Base-by-base conservation (phyloP, 169 alveolate species). In the Eimeria falciformis region DNA sequence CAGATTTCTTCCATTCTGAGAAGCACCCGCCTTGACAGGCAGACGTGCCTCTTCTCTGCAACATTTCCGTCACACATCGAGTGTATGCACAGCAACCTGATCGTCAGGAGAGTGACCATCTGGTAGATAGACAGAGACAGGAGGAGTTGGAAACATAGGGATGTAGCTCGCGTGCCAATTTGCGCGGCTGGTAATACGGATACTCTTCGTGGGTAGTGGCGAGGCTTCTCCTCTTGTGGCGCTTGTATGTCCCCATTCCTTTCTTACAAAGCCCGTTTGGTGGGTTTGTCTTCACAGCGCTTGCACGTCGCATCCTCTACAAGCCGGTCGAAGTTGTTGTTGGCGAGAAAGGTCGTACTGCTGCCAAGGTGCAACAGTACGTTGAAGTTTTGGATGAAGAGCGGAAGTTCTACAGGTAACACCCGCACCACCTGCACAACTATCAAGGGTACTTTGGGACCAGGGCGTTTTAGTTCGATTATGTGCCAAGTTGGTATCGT, bases 21-120 rank as follows among this genome's bases (percentile, higher is more conserved):
- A 56, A 97, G 97, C 79, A 86, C 91, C 46, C 93, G 91, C 66
- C 95, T 92, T 3, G 93, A 88, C 50, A 81, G 92, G 78, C 99
- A 99, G 95, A 96, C 98, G 69, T 99, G 98, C 17, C 97, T 99
- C 97, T 98, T 99, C 93, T 98, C 99, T 29, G 99, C 99, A 2
- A 99, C 99, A 6, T 99, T 99, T 95, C 99, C 99, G 0, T 96
- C 97, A 71, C 94, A 97, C 71, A 98, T 99, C 17, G 99, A 98
- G 94, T 94, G 94, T 82, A 56, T 4, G 92, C 21, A 18, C 17
- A 40, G 37, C 37, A 0, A n/a, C n/a, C n/a, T n/a, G n/a, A n/a
- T n/a, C n/a, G n/a, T n/a, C n/a, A n/a, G n/a, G n/a, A n/a, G n/a
- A n/a, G n/a, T n/a, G n/a, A n/a, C n/a, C n/a, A n/a, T n/a, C n/a